Base-by-base conservation (phyloP, 495 filamentous ascomycete genomes). In the Penicillium bovifimosum region DNA sequence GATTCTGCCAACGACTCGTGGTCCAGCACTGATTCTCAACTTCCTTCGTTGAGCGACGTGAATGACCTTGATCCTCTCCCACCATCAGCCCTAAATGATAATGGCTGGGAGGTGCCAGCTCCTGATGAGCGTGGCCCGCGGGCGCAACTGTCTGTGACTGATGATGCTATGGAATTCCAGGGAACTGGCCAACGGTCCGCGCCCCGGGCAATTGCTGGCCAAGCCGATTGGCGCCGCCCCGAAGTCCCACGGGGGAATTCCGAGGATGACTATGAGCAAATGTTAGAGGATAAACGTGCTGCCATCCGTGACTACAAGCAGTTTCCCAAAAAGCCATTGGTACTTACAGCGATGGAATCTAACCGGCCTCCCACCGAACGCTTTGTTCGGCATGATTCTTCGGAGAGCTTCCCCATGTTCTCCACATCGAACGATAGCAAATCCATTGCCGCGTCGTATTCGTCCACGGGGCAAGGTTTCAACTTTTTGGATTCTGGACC, bases 371-470 rank as follows among this genome's bases (percentile, higher is more conserved):
- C 72, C 9, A 60, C 67, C 5, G 64, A 75, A 17, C 67, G 70
- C 0, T 76, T 83, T 16, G 60, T 77, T 18, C 78, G 86, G 17
- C 84, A 86, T 41, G 84, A 90, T 55, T 95, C 90, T 2, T 80
- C 84, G 18, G 90, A 92, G 53, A 91, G 87, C 57, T 89, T 89
- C 56, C 81, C 86, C 29, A 82, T 93, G 74, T 90, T 95, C 64
- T 90, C 85, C n/a, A 79, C 84, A 7, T 91, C 88, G 80, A 84
- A 14, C 83, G 81, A 41, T 80, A 76, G 5, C 66, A 75, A 71
- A 47, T 79, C 75, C 29, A 53, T 70, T 0, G 69, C 58, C 4
- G 68, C 69, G 20, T 79, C 77, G 2, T 74, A 71, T 13, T 72
- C 68, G 16, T 70, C 73, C 28, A 66, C 41, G 46, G 45, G 50